Evolutionary conservation across 371 early-diverging fungal species (phyloP).

Genomic region (Lichtheimia ornata): DNA sequence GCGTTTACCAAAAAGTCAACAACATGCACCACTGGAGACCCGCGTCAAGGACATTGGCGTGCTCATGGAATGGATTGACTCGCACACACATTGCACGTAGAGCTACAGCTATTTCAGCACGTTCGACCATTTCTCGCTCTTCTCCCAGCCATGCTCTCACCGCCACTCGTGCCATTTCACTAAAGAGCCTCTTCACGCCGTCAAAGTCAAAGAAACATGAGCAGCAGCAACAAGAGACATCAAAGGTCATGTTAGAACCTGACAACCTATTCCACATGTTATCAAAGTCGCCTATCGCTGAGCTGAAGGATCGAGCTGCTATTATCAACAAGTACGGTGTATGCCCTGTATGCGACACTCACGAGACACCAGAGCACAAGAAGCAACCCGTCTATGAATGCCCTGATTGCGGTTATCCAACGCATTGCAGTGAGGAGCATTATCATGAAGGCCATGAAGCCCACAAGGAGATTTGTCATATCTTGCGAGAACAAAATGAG

Average conservation of each 20-base stretch:
- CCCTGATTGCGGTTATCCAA: constrained; percentile 84
- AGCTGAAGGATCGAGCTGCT: constrained; percentile 68
- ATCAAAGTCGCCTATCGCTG: constrained; percentile 72
- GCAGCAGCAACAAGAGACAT: neutral
- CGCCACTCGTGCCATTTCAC: constrained; percentile 16
- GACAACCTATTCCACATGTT: constrained; percentile 74
- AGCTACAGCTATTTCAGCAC: neutral
- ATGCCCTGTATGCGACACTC: constrained; percentile 74
- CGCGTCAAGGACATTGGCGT: constrained; percentile 10
- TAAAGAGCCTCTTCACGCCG: constrained; percentile 9
- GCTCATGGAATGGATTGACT: neutral
- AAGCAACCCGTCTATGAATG: constrained; percentile 67
- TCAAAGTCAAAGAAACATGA: neutral
- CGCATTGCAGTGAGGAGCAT: constrained; percentile 80
- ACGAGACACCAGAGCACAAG: constrained; percentile 34
- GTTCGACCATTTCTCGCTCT: neutral
- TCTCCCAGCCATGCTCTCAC: neutral
- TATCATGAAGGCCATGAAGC: constrained; percentile 62
- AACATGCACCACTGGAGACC: constrained; percentile 11
- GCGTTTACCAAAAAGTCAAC: neutral
- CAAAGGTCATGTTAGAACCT: constrained; percentile 43
- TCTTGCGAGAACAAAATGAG: constrained; percentile 73
- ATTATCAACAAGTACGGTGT: constrained; percentile 70
- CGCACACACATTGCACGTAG: neutral
- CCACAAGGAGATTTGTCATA: constrained; percentile 59